Evolutionary conservation across 148 eudicot species (phyloP).

Genomic region (Agrostemma githago): DNA sequence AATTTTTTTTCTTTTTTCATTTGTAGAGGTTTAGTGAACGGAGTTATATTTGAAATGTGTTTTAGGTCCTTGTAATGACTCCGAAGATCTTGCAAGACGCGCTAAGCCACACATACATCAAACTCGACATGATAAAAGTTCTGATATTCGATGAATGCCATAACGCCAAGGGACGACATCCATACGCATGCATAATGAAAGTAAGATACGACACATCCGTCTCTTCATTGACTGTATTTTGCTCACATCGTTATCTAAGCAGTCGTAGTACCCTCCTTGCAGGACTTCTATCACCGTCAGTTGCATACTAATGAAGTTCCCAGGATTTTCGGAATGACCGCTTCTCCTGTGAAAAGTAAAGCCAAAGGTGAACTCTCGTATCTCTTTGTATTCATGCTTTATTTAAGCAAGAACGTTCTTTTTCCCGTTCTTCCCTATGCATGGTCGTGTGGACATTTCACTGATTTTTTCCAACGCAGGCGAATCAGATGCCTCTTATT

Average conservation of each 20-base stretch:
- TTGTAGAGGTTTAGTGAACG: not conserved
- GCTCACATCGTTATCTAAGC: not conserved
- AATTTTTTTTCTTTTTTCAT: not conserved
- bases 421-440: not conserved
- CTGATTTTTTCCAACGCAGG: conserved; percentile 32
- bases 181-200: conserved; percentile 82
- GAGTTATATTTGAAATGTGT: not conserved
- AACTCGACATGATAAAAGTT: conserved; percentile 54
- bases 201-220: conserved; percentile 28
- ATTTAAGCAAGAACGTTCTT: not conserved
- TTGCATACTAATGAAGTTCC: conserved; percentile 47
- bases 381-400: not conserved
- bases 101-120: conserved; percentile 61
- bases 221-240: not conserved
- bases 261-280: conserved; percentile 7
- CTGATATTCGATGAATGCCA: conserved; percentile 93
- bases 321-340: conserved; percentile 94
- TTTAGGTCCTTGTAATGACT: conserved; percentile 95
- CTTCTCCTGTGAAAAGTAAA: conserved; percentile 81
- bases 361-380: conserved; percentile 29
- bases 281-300: conserved; percentile 79
- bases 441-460: not conserved
- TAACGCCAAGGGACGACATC: conserved; percentile 64
- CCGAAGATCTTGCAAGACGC: conserved; percentile 65
- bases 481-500: conserved; percentile 28